Evolutionary conservation across 2,329 filamentous ascomycete genomes (phyloP).

Genomic region (Fusarium camptoceras): DNA sequence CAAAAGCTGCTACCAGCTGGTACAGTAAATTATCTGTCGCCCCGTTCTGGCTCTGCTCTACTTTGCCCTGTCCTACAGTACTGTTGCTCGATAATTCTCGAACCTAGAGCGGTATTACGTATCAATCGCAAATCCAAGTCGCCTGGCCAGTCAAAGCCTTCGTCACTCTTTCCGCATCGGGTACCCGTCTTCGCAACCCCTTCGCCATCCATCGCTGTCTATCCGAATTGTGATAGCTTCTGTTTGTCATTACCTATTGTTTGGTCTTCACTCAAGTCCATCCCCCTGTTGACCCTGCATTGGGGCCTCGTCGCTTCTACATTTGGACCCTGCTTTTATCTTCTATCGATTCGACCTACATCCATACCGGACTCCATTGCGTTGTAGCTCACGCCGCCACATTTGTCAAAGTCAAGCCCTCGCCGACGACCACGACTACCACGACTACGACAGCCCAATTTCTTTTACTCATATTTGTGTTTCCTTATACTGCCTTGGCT

Average conservation of each 20-base stretch:
- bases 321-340: not conserved
- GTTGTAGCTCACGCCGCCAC: conserved; percentile 2
- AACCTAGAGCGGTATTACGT: conserved; percentile 4
- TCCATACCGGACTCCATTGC: conserved; percentile 4
- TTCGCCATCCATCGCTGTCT: conserved; percentile 10
- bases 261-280: not conserved
- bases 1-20: conserved; percentile 17
- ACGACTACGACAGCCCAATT: not conserved
- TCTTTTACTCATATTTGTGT: not conserved
- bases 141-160: conserved; percentile 13
- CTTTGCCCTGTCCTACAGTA: conserved; percentile 2
- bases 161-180: conserved; percentile 33
- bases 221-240: conserved; percentile 20
- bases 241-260: conserved; percentile 12
- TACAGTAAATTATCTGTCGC: conserved; percentile 8
- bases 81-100: conserved; percentile 6
- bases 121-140: conserved; percentile 11
- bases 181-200: conserved; percentile 2
- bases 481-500: not conserved
- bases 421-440: conserved; percentile 15
- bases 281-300: conserved; percentile 27
- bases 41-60: conserved; percentile 1
- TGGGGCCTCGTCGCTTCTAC: conserved; percentile 2
- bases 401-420: conserved; percentile 19
- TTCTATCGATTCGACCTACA: not conserved